These are phyloP conservation scores for Penicillium macrosclerotiorum DNA, from an alignment of 495 filamentous ascomycete species.

Conservation along the genomic window DNA sequence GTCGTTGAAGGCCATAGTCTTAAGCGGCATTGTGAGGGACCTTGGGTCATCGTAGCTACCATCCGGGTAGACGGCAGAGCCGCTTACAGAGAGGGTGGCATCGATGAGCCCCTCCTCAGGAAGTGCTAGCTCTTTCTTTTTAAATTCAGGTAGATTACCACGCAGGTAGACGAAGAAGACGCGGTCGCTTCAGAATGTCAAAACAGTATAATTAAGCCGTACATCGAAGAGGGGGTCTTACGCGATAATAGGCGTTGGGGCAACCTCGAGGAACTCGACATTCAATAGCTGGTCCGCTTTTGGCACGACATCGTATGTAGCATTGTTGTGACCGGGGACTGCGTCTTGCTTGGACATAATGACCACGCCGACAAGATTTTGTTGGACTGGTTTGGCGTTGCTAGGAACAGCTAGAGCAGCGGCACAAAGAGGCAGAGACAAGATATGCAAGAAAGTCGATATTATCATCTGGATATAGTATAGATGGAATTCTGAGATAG, in stretches of 20 bases:
- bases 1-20: slow-evolving; percentile 8
- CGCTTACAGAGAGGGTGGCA: slow-evolving; percentile 14
- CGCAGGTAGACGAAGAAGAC: slow-evolving; percentile 16
- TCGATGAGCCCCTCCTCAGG: slow-evolving; percentile 8
- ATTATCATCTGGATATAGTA: slow-evolving; percentile 2
- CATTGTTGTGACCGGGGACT: slow-evolving; percentile 14
- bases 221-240: slow-evolving; percentile 5
- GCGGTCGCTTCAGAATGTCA: slow-evolving; percentile 10
- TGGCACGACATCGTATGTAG: slow-evolving; percentile 13
- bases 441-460: slow-evolving; percentile 8
- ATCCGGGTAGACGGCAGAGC: slow-evolving; percentile 39
- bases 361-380: slow-evolving; percentile 1
- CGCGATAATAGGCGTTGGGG: slow-evolving; percentile 14
- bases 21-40: slow-evolving; percentile 8
- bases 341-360: slow-evolving; percentile 10
- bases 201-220: not conserved
- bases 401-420: not conserved
- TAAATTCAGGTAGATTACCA: slow-evolving; percentile 12
- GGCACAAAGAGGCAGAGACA: slow-evolving; percentile 12
- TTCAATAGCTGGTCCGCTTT: slow-evolving; percentile 12
- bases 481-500: not conserved
- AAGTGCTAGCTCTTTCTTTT: slow-evolving; percentile 16
- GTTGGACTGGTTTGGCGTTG: slow-evolving; percentile 4
- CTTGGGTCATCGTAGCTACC: slow-evolving; percentile 7
- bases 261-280: slow-evolving; percentile 17